These are phyloP conservation scores for Falciphora oryzae DNA, from an alignment of 2,329 filamentous ascomycete species.

Conservation along the genomic window DNA sequence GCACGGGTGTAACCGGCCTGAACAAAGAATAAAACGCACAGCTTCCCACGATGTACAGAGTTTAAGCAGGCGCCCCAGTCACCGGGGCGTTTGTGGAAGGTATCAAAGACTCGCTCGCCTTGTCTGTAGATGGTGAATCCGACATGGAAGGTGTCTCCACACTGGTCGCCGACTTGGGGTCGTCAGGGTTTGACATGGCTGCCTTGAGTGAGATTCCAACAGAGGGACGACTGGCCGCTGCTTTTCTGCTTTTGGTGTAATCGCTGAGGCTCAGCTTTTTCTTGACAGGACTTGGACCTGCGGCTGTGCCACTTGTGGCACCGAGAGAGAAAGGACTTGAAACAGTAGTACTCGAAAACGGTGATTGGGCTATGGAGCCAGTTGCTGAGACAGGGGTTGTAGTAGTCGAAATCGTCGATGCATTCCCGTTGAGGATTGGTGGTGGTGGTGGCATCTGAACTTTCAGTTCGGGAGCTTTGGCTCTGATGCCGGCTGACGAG, in stretches of 20 bases:
- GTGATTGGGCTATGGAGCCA: constrained; percentile 39
- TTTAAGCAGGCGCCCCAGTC: background rate
- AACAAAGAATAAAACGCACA: background rate
- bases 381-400: constrained; percentile 44
- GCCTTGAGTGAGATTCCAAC: constrained; percentile 31
- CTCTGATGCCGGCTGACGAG: constrained; percentile 20
- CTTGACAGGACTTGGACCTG: constrained; percentile 54
- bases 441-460: constrained; percentile 55
- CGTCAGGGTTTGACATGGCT: constrained; percentile 30
- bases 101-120: constrained; percentile 6
- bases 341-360: constrained; percentile 35
- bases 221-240: constrained; percentile 37
- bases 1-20: background rate
- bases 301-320: constrained; percentile 36
- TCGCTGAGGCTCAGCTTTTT: constrained; percentile 64
- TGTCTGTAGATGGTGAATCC: constrained; percentile 15
- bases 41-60: background rate
- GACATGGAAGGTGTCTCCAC: constrained; percentile 11
- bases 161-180: constrained; percentile 30
- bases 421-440: constrained; percentile 35
- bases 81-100: background rate
- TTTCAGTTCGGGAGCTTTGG: constrained; percentile 39
- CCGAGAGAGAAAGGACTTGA: constrained; percentile 38
- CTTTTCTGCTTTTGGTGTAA: constrained; percentile 56
- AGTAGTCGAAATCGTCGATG: constrained; percentile 26